Base-by-base conservation (phyloP, 2,329 filamentous ascomycete genomes). In the Emmonsia crescens region DNA sequence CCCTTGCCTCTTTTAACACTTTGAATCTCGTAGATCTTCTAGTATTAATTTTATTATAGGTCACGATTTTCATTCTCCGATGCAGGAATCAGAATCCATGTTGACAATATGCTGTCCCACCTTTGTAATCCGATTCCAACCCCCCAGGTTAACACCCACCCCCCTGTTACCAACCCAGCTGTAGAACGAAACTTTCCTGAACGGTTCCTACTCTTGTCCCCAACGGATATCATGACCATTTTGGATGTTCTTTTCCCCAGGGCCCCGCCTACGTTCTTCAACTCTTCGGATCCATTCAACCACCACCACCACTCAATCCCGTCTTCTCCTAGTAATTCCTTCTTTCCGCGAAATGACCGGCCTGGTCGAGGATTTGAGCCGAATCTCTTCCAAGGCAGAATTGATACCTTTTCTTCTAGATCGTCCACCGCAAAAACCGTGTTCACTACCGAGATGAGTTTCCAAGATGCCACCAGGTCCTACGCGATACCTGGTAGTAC, bases 231-330 rank as follows among this genome's bases (percentile, higher is more conserved):
- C 66, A 79, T 88, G 42, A 92, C 89, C 2, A 77, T 96, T 68
- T 83, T 95, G 65, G 90, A 94, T 72, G 87, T 88, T 12, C 82
- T 96, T 16, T 96, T 92, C 70, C 92, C 92, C 4, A 66, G 42
- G 60, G 55, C 24, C 12, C 12, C 62, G 6, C 54, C 56, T 12
- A n/a, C 58, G 8, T 24, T 56, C 31, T 62, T 61, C 38, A 69
- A 68, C 38, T 60, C 67, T 0, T 44, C 60, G 14, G 67, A 70
- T 36, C 63, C 69, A 21, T 64, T 69, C 6, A 31, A 52, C 31
- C 27, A 52, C 16, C 71, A 72, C 60, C 66, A 67, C 31, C 67
- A 70, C 5, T 68, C 71, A 12, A 67, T 67, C 27, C 63, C 69
- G 1, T 68, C 69, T 48, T 66, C 69, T 27, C 67, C 70, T 46